Conservation (phyloP, 169 alveolate genomes). For the Eimeria maxima region DNA sequence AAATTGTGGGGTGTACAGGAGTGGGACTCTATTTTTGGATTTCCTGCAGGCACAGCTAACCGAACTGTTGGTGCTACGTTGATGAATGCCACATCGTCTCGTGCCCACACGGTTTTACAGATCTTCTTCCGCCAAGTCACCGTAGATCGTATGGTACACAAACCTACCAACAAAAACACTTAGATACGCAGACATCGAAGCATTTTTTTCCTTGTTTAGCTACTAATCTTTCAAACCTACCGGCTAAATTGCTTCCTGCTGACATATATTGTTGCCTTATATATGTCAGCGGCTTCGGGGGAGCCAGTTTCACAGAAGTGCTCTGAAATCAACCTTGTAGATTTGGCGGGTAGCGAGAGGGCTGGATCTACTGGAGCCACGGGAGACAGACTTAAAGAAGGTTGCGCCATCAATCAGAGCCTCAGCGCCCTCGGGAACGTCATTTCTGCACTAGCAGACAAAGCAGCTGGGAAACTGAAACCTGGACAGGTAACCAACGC, state of each 20-base stretch:
- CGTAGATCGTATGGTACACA: constrained; percentile 52
- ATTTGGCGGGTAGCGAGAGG: constrained; percentile 97
- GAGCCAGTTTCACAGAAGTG: constrained; percentile 87
- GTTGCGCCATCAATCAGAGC: constrained; percentile 95
- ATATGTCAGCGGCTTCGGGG: constrained; percentile 92
- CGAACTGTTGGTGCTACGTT: constrained; percentile 95
- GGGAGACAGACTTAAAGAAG: constrained; percentile 96
- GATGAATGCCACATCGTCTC: constrained; percentile 94
- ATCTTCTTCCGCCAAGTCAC: constrained; percentile 91
- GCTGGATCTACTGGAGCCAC: constrained; percentile 95
- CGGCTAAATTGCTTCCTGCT: not conserved
- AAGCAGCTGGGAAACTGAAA: constrained; percentile 90
- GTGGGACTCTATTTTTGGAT: not conserved
- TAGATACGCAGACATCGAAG: not conserved
- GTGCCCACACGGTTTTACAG: constrained; percentile 96
- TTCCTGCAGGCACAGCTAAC: constrained; percentile 81
- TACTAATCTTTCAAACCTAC: not conserved
- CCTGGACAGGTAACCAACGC: constrained; percentile 82
- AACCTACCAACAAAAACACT: not conserved
- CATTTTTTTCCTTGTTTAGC: not conserved
- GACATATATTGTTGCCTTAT: too few species aligned
- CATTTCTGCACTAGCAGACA: constrained; percentile 94
- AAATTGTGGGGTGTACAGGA: not conserved
- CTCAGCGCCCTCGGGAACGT: constrained; percentile 93
- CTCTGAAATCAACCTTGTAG: constrained; percentile 96